phyloP scores from a whole-genome alignment of 768 basidiomycete species.

The Amanita inopinata region DNA sequence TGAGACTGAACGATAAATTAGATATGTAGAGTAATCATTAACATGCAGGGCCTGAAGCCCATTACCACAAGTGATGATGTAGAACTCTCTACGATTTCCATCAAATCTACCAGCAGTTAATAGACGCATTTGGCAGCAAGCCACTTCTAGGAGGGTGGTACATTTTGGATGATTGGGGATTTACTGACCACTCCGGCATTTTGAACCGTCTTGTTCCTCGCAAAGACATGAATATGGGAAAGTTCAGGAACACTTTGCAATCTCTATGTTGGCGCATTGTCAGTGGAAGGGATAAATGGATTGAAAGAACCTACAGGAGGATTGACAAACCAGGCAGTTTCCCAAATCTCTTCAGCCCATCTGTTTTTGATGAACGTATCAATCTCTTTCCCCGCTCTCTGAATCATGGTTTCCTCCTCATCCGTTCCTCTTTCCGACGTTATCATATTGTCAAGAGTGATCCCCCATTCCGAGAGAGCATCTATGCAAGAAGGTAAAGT shows the following conservation, averaged over 20 bases:
- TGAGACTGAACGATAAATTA: too few species aligned
- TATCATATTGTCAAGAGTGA: constrained; percentile 53
- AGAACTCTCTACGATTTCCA: not conserved
- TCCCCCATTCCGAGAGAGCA: constrained; percentile 59
- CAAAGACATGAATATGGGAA: constrained; percentile 85
- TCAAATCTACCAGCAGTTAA: not conserved
- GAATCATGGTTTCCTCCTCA: constrained; percentile 43
- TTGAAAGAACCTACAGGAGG: constrained; percentile 51
- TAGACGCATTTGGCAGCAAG: too few species aligned
- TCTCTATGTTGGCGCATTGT: constrained; percentile 33
- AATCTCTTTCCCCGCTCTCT: constrained; percentile 46
- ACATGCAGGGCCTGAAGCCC: not conserved
- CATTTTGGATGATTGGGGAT: too few species aligned
- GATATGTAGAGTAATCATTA: not conserved
- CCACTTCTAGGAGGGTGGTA: too few species aligned
- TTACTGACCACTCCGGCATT: too few species aligned
- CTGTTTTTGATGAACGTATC: constrained; percentile 50
- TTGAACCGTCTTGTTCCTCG: constrained; percentile 16
- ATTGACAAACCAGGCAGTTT: constrained; percentile 89
- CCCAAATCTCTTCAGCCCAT: constrained; percentile 73
- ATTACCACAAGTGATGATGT: not conserved
- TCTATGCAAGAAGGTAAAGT: constrained; percentile 47
- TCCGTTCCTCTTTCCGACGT: constrained; percentile 38
- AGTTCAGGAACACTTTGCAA: constrained; percentile 75
- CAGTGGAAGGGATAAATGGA: not conserved